A percentile compares a stretch with the other conserved stretches of the same genome.
Evolutionary conservation across 345 rosid genomes (phyloP).

Genomic region (Gossypium raimondii): DNA sequence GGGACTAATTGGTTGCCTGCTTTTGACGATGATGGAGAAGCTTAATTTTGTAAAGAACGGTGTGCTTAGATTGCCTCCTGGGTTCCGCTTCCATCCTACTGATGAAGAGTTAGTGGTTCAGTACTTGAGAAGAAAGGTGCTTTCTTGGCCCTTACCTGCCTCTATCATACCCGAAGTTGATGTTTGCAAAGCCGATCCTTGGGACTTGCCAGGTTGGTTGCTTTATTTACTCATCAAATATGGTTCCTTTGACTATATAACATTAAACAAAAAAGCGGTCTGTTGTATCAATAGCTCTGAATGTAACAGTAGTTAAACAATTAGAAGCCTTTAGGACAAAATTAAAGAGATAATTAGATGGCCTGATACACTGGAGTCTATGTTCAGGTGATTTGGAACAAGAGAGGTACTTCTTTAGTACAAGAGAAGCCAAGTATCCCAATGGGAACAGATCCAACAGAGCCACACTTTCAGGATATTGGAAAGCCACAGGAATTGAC

Average conservation of each 20-base stretch:
- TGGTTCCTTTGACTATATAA: background rate
- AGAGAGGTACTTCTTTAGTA: slow-evolving; percentile 94
- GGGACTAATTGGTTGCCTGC: background rate
- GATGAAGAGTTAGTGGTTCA: slow-evolving; percentile 88
- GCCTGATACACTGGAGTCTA: background rate
- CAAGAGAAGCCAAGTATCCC: slow-evolving; percentile 81
- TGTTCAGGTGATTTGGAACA: slow-evolving; percentile 64
- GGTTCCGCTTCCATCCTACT: slow-evolving; percentile 89
- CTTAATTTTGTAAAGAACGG: slow-evolving; percentile 51
- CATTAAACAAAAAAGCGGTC: background rate
- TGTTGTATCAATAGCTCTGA: background rate
- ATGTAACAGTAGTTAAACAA: background rate
- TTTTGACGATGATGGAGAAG: slow-evolving; percentile 53
- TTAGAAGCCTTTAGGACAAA: background rate
- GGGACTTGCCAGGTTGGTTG: slow-evolving; percentile 83
- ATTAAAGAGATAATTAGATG: background rate
- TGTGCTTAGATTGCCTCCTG: slow-evolving; percentile 70
- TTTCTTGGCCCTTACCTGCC: slow-evolving; percentile 71
- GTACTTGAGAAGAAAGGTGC: slow-evolving; percentile 62
- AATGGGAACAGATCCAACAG: slow-evolving; percentile 88
- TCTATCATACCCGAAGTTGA: slow-evolving; percentile 84
- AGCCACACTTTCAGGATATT: slow-evolving; percentile 79
- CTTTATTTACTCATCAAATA: background rate
- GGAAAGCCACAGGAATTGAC: slow-evolving; percentile 97
- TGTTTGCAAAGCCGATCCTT: slow-evolving; percentile 86